Percentiles rank a stretch among this genome's conserved stretches.
Evolutionary conservation across 208 protist species (phyloP).

Genomic region (Endotrypanum monterogeii): DNA sequence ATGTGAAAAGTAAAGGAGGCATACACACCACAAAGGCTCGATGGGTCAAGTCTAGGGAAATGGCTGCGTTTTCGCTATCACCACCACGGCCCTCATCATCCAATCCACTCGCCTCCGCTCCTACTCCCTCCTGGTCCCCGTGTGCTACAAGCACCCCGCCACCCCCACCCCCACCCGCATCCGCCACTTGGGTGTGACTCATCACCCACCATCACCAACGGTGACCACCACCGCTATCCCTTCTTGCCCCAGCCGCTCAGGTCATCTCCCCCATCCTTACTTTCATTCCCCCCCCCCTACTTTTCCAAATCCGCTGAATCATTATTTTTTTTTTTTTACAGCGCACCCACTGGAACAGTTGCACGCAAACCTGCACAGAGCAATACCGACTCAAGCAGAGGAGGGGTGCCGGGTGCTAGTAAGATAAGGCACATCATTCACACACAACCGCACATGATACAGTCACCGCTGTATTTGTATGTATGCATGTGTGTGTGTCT

Average conservation of each 20-base stretch:
- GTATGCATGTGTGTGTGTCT: too few species aligned
- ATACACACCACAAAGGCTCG: background rate
- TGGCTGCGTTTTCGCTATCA: background rate
- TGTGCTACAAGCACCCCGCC: too few species aligned
- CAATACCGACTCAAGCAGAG: background rate
- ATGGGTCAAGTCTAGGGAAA: background rate
- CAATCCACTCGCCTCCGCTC: background rate
- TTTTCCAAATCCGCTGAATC: background rate
- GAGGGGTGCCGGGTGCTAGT: background rate
- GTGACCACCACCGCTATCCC: background rate
- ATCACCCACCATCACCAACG: too few species aligned
- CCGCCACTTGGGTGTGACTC: background rate
- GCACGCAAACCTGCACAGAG: background rate
- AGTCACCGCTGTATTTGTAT: too few species aligned
- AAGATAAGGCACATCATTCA: background rate
- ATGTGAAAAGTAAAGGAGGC: too few species aligned
- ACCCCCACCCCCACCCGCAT: background rate
- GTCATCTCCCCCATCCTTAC: background rate
- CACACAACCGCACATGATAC: background rate
- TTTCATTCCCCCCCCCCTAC: background rate
- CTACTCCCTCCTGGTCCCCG: background rate
- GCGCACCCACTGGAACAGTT: background rate
- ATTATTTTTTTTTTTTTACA: background rate
- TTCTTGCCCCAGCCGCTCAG: background rate
- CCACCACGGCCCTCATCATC: background rate